Evolutionary conservation across 306 rosid genomes (phyloP).

Genomic region (Gillenia trifoliata): DNA sequence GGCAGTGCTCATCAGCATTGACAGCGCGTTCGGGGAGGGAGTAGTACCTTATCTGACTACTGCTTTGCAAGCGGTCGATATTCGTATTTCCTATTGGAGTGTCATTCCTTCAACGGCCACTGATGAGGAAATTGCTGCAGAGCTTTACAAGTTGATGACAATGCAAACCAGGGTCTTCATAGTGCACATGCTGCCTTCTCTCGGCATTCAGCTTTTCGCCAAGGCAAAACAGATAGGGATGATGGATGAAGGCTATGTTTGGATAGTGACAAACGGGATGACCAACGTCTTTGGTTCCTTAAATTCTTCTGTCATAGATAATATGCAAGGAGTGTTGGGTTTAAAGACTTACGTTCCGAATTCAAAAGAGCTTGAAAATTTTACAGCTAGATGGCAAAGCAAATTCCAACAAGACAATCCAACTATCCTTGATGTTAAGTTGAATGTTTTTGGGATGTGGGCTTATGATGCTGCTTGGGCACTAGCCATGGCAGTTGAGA

Average conservation of each 20-base stretch:
- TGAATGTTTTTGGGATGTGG: constrained; percentile 45
- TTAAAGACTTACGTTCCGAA: constrained; percentile 37
- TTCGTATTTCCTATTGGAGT: constrained; percentile 31
- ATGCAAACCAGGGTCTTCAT: constrained; percentile 48
- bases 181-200: constrained; percentile 27
- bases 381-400: constrained; percentile 41
- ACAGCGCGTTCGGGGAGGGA: constrained; percentile 40
- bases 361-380: constrained; percentile 23
- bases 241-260: constrained; percentile 43
- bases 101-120: constrained; percentile 26
- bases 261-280: constrained; percentile 43
- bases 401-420: constrained; percentile 35
- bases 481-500: constrained; percentile 51
- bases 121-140: constrained; percentile 18
- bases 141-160: constrained; percentile 42
- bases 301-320: constrained; percentile 9
- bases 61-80: constrained; percentile 28
- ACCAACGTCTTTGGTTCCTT: constrained; percentile 10
- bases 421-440: constrained; percentile 6
- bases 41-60: constrained; percentile 36
- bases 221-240: constrained; percentile 41
- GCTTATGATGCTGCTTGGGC: constrained; percentile 64
- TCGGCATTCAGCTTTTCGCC: constrained; percentile 27
- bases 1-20: constrained; percentile 36
- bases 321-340: constrained; percentile 59